Percentiles rank a stretch among this genome's conserved stretches.
These are phyloP conservation scores for Penicillium hordei DNA, from an alignment of 2,329 filamentous ascomycete genomes.

Conservation along the genomic window DNA sequence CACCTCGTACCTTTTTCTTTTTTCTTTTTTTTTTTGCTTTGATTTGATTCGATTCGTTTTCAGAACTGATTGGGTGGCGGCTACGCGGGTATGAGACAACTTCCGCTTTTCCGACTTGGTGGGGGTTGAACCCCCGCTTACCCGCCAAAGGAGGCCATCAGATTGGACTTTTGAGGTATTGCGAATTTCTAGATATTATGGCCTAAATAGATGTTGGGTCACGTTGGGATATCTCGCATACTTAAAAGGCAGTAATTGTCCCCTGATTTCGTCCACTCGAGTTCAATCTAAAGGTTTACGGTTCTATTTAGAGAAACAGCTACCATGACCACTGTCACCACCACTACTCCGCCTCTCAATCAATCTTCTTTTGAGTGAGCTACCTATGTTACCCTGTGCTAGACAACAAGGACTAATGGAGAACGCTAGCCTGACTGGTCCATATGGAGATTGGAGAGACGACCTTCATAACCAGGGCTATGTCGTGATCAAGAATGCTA, in stretches of 20 bases:
- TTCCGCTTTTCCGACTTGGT: not conserved
- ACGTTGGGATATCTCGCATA: not conserved
- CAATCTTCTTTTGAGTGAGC: not conserved
- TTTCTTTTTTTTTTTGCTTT: no score
- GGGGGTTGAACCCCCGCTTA: not conserved
- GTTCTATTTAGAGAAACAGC: not conserved
- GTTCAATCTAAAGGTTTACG: not conserved
- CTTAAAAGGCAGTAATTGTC: not conserved
- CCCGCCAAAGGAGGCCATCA: not conserved
- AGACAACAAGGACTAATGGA: not conserved
- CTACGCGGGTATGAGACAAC: not conserved
- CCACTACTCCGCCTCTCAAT: not conserved
- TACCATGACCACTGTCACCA: not conserved
- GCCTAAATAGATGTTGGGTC: not conserved
- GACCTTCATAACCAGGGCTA: conserved; percentile 19
- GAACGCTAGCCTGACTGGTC: not conserved
- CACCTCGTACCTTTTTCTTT: not conserved
- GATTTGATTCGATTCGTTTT: not conserved
- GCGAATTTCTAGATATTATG: not conserved
- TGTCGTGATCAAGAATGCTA: conserved; percentile 20
- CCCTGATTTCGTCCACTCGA: not conserved
- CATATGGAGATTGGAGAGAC: conserved; percentile 21
- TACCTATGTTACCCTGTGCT: no score
- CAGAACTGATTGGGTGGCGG: not conserved
- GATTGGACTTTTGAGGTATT: not conserved